Evolutionary conservation across 2,329 filamentous ascomycete genomes (phyloP).

Genomic region (Pyrenophora tritici-repentis): DNA sequence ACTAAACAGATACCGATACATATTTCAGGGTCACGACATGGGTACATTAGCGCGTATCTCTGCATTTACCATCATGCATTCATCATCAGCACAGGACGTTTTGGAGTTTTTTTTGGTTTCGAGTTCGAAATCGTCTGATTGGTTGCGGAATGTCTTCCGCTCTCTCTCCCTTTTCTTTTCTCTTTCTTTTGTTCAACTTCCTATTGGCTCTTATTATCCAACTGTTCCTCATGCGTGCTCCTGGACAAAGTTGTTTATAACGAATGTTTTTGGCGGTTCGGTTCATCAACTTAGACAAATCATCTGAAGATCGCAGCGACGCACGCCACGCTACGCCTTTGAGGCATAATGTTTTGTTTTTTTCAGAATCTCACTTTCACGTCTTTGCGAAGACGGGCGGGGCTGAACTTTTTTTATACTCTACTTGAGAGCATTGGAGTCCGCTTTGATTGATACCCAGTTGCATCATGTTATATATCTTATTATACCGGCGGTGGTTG

Average conservation of each 20-base stretch:
- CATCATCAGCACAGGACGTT: slow-evolving; percentile 11
- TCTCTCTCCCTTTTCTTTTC: background rate
- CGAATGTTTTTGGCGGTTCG: slow-evolving; percentile 1
- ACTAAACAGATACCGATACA: background rate
- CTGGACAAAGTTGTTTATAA: slow-evolving; percentile 1
- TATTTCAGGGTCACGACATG: background rate
- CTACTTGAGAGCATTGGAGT: background rate
- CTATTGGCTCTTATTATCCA: no score
- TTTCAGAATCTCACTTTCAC: background rate
- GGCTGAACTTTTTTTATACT: background rate
- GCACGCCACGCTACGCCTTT: background rate
- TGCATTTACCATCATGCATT: slow-evolving; percentile 2
- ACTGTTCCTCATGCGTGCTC: no score
- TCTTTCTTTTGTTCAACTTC: background rate
- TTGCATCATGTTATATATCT: background rate
- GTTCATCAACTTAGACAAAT: background rate
- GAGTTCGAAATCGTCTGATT: background rate
- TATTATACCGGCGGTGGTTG: no score
- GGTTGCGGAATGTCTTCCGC: background rate
- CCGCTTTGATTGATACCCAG: slow-evolving; percentile 10
- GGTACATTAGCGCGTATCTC: slow-evolving; percentile 1
- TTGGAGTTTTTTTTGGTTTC: slow-evolving; percentile 6
- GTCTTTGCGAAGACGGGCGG: background rate
- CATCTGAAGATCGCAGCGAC: slow-evolving; percentile 5
- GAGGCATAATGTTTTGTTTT: slow-evolving; percentile 14